Evolutionary conservation across 2,329 filamentous ascomycete species (phyloP).

Genomic region (Coniochaeta sp.): DNA sequence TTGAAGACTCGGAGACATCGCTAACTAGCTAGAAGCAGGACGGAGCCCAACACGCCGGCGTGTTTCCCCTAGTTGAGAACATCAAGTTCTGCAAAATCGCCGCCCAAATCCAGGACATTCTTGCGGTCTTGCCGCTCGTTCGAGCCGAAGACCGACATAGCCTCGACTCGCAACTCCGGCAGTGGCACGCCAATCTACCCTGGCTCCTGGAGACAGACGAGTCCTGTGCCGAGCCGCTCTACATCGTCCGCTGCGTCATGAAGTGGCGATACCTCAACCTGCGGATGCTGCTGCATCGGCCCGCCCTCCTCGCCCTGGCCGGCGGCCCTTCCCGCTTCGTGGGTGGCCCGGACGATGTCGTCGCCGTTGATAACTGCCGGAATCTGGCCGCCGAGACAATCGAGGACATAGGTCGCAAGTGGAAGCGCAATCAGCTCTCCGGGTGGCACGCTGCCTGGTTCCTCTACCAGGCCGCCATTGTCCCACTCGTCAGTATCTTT

Average conservation of each 20-base stretch:
- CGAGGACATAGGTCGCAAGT: background rate
- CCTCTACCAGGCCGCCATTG: background rate
- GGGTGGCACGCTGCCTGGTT: background rate
- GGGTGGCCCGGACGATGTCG: background rate
- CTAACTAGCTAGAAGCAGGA: no score
- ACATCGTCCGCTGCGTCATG: background rate
- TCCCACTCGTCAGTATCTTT: constrained; percentile 7
- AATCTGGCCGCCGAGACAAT: background rate
- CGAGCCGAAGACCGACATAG: background rate
- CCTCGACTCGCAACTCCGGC: background rate
- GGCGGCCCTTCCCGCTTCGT: background rate
- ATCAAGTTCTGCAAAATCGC: background rate
- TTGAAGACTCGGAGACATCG: background rate
- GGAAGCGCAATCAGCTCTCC: background rate
- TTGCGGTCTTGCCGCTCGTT: background rate
- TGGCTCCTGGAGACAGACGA: background rate
- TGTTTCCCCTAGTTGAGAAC: no score
- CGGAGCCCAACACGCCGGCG: no score
- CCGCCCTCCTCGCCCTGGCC: background rate
- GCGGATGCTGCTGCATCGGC: background rate
- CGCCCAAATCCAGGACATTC: background rate
- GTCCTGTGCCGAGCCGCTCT: background rate
- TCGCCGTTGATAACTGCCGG: background rate
- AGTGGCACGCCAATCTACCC: background rate
- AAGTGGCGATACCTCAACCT: background rate